Evolutionary conservation across 2,329 filamentous ascomycete genomes (phyloP).

Genomic region (Aspergillus costaricaensis): DNA sequence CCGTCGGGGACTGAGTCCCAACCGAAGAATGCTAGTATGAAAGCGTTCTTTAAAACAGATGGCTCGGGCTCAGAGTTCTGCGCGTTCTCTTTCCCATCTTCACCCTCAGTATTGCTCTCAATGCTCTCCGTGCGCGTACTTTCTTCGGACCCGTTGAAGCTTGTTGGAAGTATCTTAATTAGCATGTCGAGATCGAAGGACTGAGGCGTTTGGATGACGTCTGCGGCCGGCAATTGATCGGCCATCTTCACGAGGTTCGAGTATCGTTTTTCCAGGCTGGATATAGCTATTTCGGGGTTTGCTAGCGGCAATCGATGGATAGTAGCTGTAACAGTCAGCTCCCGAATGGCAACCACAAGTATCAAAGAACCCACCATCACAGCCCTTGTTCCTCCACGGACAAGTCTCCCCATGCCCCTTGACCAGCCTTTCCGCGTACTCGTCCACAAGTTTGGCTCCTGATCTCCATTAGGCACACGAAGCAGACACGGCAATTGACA

Average conservation of each 20-base stretch:
- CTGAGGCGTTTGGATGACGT: conserved; percentile 35
- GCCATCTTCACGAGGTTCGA: conserved; percentile 50
- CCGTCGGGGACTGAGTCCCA: conserved; percentile 63
- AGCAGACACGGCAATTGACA: background rate
- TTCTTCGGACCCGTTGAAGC: conserved; percentile 21
- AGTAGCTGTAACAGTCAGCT: conserved; percentile 48
- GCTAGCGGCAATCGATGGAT: conserved; percentile 68
- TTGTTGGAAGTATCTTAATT: conserved; percentile 31
- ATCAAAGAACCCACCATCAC: conserved; percentile 63
- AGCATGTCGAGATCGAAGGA: conserved; percentile 35
- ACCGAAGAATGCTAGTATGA: conserved; percentile 70
- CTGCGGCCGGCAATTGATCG: conserved; percentile 38
- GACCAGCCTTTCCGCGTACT: conserved; percentile 72
- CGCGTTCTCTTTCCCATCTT: conserved; percentile 2
- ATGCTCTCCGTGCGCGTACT: conserved; percentile 16
- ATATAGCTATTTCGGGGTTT: conserved; percentile 61
- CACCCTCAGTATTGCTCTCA: conserved; percentile 12
- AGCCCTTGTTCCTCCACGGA: conserved; percentile 83
- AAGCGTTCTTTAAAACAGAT: conserved; percentile 60
- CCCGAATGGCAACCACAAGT: conserved; percentile 24
- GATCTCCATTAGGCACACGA: conserved; percentile 17
- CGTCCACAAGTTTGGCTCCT: conserved; percentile 69
- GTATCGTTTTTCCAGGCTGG: conserved; percentile 64
- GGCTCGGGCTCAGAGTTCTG: conserved; percentile 14
- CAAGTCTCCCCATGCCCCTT: conserved; percentile 78